These are phyloP conservation scores for Kwoniella sp. DNA, from an alignment of 768 basidiomycete genomes.

Conservation along the genomic window DNA sequence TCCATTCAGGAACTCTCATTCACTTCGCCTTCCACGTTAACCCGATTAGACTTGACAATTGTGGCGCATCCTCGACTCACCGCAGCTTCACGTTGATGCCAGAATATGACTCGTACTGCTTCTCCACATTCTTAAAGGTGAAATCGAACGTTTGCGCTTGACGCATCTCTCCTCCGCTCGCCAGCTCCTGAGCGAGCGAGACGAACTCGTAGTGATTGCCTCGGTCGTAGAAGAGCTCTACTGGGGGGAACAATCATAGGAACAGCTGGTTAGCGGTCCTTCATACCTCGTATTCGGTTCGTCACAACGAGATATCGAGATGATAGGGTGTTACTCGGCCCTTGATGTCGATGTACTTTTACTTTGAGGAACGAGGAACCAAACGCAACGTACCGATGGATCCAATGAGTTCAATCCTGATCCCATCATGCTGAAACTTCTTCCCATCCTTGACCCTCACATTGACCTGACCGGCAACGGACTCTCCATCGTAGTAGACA, in stretches of 20 bases:
- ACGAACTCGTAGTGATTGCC: slow-evolving; percentile 98
- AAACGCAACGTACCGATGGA: slow-evolving; percentile 74
- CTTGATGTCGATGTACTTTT: too few species aligned
- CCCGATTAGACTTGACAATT: too few species aligned
- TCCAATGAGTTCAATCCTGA: slow-evolving; percentile 96
- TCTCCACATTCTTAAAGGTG: slow-evolving; percentile 98
- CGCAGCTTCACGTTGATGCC: slow-evolving; percentile 97
- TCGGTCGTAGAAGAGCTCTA: slow-evolving; percentile 89
- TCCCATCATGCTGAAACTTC: slow-evolving; percentile 90
- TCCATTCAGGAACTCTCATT: too few species aligned
- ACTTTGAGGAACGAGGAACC: too few species aligned
- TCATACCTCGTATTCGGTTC: too few species aligned
- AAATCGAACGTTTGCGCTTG: slow-evolving; percentile 96
- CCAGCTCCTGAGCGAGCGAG: slow-evolving; percentile 90
- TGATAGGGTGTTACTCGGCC: too few species aligned
- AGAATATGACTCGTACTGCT: slow-evolving; percentile 96
- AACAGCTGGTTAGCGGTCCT: too few species aligned
- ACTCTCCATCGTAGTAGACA: slow-evolving; percentile 94
- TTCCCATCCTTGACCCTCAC: slow-evolving; percentile 93
- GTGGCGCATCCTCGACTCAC: too few species aligned
- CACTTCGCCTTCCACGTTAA: too few species aligned
- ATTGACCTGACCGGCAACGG: slow-evolving; percentile 81
- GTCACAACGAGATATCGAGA: too few species aligned
- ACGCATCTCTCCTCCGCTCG: slow-evolving; percentile 94
- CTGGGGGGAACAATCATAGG: neutral